phyloP scores from a whole-genome alignment of 1,284 basidiomycete species.

The Moniliophthora roreri region DNA sequence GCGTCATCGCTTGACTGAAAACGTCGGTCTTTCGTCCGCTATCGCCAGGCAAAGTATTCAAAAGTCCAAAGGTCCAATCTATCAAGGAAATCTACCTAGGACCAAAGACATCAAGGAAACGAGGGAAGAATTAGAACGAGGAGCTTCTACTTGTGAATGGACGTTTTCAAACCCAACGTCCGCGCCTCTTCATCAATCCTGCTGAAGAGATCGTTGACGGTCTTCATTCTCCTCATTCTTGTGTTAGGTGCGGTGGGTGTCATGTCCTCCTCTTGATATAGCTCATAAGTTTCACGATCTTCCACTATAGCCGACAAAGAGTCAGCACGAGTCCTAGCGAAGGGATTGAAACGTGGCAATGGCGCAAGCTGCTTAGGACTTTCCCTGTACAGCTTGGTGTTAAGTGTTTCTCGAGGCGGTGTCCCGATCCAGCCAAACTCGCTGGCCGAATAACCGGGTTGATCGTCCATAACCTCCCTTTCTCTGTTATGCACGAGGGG shows the following conservation, averaged over 20 bases:
- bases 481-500: not conserved
- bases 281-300: constrained; percentile 9
- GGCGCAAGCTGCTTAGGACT: constrained; percentile 26
- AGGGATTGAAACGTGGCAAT: constrained; percentile 32
- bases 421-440: constrained; percentile 7
- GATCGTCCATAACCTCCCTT: not conserved
- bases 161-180: constrained; percentile 5
- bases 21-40: too few relatives aligned
- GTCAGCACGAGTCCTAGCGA: constrained; percentile 28
- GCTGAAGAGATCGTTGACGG: constrained; percentile 10
- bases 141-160: too few relatives aligned
- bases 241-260: not conserved
- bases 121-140: too few relatives aligned
- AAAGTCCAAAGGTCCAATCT: too few relatives aligned
- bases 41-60: too few relatives aligned
- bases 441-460: not conserved
- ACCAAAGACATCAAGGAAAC: too few relatives aligned
- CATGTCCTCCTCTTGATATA: not conserved
- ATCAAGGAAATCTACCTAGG: too few relatives aligned
- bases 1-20: too few relatives aligned
- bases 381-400: not conserved
- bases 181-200: constrained; percentile 7
- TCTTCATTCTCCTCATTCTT: constrained; percentile 2
- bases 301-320: constrained; percentile 30
- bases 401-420: constrained; percentile 4